Percentiles rank a stretch among this genome's conserved stretches.
These are phyloP conservation scores for Ephemerocybe angulata DNA, from an alignment of 768 basidiomycete species.

Conservation along the genomic window DNA sequence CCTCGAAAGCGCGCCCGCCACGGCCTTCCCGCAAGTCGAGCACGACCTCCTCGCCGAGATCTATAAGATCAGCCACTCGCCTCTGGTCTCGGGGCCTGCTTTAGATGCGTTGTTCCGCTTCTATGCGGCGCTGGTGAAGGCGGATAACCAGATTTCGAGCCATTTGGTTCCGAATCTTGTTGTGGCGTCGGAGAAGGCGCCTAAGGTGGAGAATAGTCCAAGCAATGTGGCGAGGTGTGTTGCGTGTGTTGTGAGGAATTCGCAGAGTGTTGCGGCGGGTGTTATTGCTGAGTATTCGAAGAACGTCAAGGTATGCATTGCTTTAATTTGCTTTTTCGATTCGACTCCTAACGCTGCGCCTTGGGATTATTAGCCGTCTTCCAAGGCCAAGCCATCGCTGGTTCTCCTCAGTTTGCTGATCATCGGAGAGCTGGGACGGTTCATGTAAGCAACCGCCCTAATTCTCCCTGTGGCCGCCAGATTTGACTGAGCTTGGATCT, in stretches of 20 bases:
- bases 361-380: slow-evolving; percentile 35
- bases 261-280: slow-evolving; percentile 70
- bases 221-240: slow-evolving; percentile 83
- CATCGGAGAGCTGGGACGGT: slow-evolving; percentile 90
- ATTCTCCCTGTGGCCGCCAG: too few species aligned
- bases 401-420: slow-evolving; percentile 83
- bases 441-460: slow-evolving; percentile 70
- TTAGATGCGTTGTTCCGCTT: slow-evolving; percentile 82
- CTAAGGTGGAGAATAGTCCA: slow-evolving; percentile 52
- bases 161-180: slow-evolving; percentile 79
- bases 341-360: background rate
- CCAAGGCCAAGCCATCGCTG: slow-evolving; percentile 62
- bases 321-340: background rate
- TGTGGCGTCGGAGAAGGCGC: slow-evolving; percentile 59
- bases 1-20: slow-evolving; percentile 59
- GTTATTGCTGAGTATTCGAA: slow-evolving; percentile 85
- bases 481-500: slow-evolving; percentile 2
- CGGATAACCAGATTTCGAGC: slow-evolving; percentile 78
- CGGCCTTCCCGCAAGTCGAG: slow-evolving; percentile 76
- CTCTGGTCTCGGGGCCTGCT: slow-evolving; percentile 69
- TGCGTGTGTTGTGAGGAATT: slow-evolving; percentile 73
- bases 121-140: slow-evolving; percentile 76
- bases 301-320: slow-evolving; percentile 58
- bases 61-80: slow-evolving; percentile 73
- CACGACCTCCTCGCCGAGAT: slow-evolving; percentile 59